Base-by-base conservation (phyloP, 2,329 filamentous ascomycete species). In the Cryoendolithus antarcticus region DNA sequence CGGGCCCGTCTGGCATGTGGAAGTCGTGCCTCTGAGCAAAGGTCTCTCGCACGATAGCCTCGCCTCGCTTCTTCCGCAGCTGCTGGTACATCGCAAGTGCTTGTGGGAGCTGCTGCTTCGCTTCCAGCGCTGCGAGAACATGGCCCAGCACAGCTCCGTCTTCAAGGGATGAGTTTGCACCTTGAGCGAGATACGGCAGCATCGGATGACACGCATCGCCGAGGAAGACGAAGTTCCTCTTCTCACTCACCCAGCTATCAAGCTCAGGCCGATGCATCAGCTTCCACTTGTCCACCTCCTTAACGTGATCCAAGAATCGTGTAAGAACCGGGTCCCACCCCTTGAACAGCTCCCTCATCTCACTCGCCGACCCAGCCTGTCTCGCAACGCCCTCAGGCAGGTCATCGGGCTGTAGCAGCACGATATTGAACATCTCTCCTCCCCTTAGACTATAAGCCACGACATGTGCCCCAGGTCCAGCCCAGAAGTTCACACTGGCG, bases 141-240 rank as follows among this genome's bases (percentile, higher is more conserved):
- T 64, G 58, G 0, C 77, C 77, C 0, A 82, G 58, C 0, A 78
- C 74, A 0, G 76, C 75, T 0, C 76, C 77, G 37, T 82, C 79
- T 49, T 82, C 77, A 1, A 82, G 61, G 1, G 74, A 71, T 0
- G 71, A 77, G 49, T 79, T 79, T n/a, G 77, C 78, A 0, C 79
- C 77, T 54, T 75, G 77, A 0, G 73, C 77, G 21, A 74, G 62
- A 46, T 75, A 73, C 2, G 74, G 74, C 2, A 79, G 60, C 72
- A 77, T 77, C 0, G 75, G 71, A 50, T 79, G 76, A 43, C 74
- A 79, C 1, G 72, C 64, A 46, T 80, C 75, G 8, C 75, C 75
- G 1, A 58, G 37, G 5, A 60, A 56, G 41, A 61, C 52, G 27
- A 75, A 60, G 12, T 71, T 74, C 0, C 60, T 64, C 37, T 59